Percentiles rank a stretch among this genome's conserved stretches.
These are phyloP conservation scores for Cornus kousa DNA, from an alignment of 148 eudicot genomes.

Conservation along the genomic window DNA sequence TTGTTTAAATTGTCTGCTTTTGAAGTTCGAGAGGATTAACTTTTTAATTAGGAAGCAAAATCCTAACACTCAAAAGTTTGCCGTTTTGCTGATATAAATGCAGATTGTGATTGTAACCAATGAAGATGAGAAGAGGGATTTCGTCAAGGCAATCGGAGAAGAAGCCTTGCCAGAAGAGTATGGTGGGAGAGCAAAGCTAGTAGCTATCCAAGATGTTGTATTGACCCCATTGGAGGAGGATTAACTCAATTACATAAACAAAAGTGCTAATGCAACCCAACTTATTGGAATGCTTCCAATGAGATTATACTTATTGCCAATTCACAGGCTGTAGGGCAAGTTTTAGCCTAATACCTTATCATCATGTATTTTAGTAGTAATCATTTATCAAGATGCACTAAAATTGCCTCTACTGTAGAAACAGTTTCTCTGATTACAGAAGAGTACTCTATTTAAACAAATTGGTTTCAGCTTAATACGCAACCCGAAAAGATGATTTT, in stretches of 20 bases:
- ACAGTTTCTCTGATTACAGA: background rate
- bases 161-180: conserved; percentile 47
- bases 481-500: background rate
- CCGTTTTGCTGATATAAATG: conserved; percentile 10
- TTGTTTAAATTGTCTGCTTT: background rate
- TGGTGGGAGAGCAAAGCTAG: conserved; percentile 49
- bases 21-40: background rate
- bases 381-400: background rate
- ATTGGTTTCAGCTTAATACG: background rate
- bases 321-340: background rate
- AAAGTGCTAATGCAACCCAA: conserved; percentile 1
- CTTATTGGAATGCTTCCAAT: conserved; percentile 13
- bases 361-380: background rate
- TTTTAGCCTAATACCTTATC: background rate
- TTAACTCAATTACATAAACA: background rate
- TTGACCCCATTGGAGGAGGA: conserved; percentile 17
- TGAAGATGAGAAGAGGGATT: conserved; percentile 39
- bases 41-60: background rate
- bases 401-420: background rate
- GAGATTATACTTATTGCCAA: background rate
- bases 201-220: conserved; percentile 38
- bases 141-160: conserved; percentile 38
- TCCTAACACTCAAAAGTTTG: background rate
- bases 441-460: background rate
- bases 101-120: conserved; percentile 49